A percentile compares a stretch with the other conserved stretches of the same genome.
These are phyloP conservation scores for Tympanopsis confertula DNA, from an alignment of 2,329 filamentous ascomycete genomes.

Conservation along the genomic window DNA sequence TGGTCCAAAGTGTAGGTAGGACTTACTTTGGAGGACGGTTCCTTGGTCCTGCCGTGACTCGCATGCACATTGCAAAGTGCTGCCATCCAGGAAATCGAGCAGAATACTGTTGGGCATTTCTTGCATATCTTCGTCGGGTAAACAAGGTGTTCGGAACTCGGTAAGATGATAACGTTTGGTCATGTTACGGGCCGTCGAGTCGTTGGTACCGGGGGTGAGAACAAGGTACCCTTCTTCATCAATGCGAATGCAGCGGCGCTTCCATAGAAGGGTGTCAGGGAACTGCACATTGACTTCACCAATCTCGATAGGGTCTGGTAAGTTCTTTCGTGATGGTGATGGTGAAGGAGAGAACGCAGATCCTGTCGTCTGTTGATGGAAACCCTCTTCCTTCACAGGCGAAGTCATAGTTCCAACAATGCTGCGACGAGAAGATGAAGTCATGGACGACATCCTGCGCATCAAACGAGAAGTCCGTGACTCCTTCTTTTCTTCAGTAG, in stretches of 20 bases:
- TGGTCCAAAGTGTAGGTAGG: not conserved
- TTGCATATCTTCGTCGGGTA: conserved; percentile 82
- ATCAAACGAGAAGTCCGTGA: not conserved
- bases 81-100: conserved; percentile 47
- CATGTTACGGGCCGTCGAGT: conserved; percentile 9
- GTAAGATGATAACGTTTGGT: conserved; percentile 73
- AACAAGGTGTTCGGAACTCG: conserved; percentile 68
- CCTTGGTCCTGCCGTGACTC: conserved; percentile 47
- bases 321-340: too few relatives aligned
- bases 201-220: conserved; percentile 58
- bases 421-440: not conserved
- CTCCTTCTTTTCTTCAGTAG: not conserved
- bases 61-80: conserved; percentile 51
- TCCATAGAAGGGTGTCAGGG: conserved; percentile 91
- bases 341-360: conserved; percentile 11
- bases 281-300: conserved; percentile 96
- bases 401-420: not conserved
- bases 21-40: conserved; percentile 28
- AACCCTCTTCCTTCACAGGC: not conserved
- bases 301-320: conserved; percentile 51
- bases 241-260: conserved; percentile 77
- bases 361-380: too few relatives aligned
- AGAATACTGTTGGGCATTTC: conserved; percentile 80
- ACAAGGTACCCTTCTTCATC: conserved; percentile 76
- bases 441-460: not conserved